Conservation (phyloP, 208 protist genomes). For the Acanthamoeba culbertsoni region DNA sequence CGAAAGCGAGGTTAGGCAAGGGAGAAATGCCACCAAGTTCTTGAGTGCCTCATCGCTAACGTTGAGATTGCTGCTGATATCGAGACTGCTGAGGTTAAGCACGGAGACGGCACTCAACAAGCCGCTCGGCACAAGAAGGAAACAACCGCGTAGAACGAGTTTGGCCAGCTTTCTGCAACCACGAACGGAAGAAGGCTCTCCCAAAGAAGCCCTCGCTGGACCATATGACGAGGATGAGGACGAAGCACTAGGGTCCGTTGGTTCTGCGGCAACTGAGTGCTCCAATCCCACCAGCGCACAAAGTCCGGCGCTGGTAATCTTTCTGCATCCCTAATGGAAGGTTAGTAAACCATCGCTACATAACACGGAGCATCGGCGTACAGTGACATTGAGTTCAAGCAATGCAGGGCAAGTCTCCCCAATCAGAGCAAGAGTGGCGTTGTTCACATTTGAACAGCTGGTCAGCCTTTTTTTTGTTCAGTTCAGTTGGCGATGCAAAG, state of each 20-base stretch:
- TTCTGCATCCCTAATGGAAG: not conserved
- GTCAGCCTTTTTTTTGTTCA: not conserved
- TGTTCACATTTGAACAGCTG: not conserved
- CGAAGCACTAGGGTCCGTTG: not conserved
- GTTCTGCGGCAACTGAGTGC: not conserved
- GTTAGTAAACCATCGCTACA: not conserved
- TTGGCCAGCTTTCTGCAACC: not conserved
- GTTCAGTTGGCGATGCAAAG: not conserved
- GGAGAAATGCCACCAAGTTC: not conserved
- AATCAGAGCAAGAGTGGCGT: not conserved
- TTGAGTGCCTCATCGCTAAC: not conserved
- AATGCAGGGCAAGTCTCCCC: not conserved
- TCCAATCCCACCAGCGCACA: not conserved
- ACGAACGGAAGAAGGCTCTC: not conserved
- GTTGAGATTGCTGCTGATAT: not conserved
- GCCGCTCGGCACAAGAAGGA: not conserved
- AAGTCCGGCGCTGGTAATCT: not conserved
- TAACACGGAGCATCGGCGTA: not conserved
- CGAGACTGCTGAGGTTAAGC: not conserved
- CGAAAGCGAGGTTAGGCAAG: not conserved
- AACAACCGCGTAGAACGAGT: not conserved
- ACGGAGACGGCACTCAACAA: not conserved
- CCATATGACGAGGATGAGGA: not conserved
- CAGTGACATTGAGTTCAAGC: not conserved
- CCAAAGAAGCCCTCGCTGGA: not conserved